phyloP scores from a whole-genome alignment of 1,284 basidiomycete genomes.

The Sanghuangporus sanghuang region DNA sequence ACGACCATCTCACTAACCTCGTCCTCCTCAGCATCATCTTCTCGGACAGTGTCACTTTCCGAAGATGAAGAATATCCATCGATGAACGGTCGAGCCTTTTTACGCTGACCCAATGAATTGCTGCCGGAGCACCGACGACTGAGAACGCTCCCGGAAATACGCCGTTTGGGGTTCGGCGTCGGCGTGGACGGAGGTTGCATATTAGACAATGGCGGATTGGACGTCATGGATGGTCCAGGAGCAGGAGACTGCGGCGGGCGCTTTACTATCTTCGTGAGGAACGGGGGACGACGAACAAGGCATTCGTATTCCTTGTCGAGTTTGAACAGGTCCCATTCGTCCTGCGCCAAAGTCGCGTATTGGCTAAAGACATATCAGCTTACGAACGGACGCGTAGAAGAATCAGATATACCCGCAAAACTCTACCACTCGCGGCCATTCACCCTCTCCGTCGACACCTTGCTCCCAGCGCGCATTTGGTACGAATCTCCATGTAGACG shows the following conservation, averaged over 20 bases:
- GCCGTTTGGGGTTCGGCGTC: slow-evolving; percentile 3
- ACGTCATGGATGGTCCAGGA: not conserved
- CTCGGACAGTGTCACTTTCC: slow-evolving; percentile 27
- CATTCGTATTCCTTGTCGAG: slow-evolving; percentile 67
- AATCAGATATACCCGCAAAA: slow-evolving; percentile 56
- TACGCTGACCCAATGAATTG: slow-evolving; percentile 5
- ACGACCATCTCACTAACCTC: slow-evolving; percentile 54
- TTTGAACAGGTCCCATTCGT: slow-evolving; percentile 81
- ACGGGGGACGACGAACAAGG: slow-evolving; percentile 42
- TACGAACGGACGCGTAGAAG: not conserved
- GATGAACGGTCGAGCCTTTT: slow-evolving; percentile 1
- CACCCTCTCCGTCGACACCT: slow-evolving; percentile 56
- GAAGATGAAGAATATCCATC: not conserved
- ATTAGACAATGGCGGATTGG: not conserved
- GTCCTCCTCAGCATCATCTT: slow-evolving; percentile 32
- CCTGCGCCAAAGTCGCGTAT: slow-evolving; percentile 49
- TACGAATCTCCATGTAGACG: slow-evolving; percentile 66
- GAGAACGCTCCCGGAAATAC: not conserved
- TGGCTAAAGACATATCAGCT: slow-evolving; percentile 31
- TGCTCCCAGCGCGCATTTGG: slow-evolving; percentile 56
- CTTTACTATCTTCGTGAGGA: slow-evolving; percentile 35
- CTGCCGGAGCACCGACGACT: slow-evolving; percentile 6
- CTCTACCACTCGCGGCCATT: slow-evolving; percentile 59
- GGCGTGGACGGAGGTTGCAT: not conserved
- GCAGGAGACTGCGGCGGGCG: not conserved